Evolutionary conservation across 169 alveolate species (phyloP).

Genomic region (Plasmodium gonderi): DNA sequence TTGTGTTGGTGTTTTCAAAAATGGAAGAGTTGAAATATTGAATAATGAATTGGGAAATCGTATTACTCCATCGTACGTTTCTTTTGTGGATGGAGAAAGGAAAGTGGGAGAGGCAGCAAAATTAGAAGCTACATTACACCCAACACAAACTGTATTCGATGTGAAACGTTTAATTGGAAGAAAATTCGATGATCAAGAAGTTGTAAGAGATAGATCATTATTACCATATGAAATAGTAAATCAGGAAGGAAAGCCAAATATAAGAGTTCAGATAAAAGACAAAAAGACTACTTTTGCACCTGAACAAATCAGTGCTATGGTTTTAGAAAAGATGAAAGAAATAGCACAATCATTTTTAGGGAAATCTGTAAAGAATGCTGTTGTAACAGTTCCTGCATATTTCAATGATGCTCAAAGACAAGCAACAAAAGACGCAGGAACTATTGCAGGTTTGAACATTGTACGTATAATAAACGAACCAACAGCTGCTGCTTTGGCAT

Average conservation of each 20-base stretch:
- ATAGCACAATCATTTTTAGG: constrained; percentile 98
- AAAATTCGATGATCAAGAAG: constrained; percentile 95
- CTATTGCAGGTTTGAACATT: constrained; percentile 98
- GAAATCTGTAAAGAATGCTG: constrained; percentile 95
- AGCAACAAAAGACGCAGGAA: constrained; percentile 99
- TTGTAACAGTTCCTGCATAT: constrained; percentile 98
- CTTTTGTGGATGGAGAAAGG: constrained; percentile 96
- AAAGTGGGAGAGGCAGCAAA: constrained; percentile 98
- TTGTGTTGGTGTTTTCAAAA: constrained; percentile 98
- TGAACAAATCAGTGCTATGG: constrained; percentile 99
- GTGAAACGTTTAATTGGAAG: constrained; percentile 99
- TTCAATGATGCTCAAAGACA: constrained; percentile 99
- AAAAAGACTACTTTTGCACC: constrained; percentile 95
- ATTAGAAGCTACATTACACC: constrained; percentile 97
- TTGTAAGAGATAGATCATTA: constrained; percentile 95
- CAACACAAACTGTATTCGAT: constrained; percentile 97
- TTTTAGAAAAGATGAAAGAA: constrained; percentile 96
- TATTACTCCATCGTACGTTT: constrained; percentile 98
- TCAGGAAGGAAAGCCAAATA: constrained; percentile 95
- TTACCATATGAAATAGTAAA: constrained; percentile 96
- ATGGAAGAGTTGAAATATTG: constrained; percentile 98
- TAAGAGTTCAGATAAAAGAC: constrained; percentile 93
- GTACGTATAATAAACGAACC: constrained; percentile 98
- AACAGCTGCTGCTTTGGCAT: constrained; percentile 99
- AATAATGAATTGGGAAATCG: constrained; percentile 94